phyloP scores from a whole-genome alignment of 2,329 filamentous ascomycete genomes.

The Fusarium sp. region DNA sequence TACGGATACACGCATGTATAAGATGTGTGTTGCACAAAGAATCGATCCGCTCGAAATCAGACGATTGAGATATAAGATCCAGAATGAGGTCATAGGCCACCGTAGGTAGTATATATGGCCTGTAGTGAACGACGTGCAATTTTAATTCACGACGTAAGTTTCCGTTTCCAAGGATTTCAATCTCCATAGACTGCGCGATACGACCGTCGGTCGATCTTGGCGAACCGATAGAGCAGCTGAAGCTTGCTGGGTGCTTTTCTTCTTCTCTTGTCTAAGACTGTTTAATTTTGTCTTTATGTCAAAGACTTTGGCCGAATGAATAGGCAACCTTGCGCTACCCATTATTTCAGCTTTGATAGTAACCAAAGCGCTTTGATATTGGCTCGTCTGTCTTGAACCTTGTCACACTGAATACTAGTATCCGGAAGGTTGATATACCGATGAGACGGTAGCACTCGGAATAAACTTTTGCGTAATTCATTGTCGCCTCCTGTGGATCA shows the following conservation, averaged over 20 bases:
- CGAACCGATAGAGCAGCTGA: background rate
- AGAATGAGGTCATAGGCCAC: slow-evolving; percentile 9
- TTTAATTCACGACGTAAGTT: background rate
- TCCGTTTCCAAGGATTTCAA: background rate
- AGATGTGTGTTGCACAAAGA: background rate
- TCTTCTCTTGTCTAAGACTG: background rate
- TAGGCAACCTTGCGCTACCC: background rate
- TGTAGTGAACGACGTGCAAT: slow-evolving; percentile 2
- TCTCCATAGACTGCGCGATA: background rate
- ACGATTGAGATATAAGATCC: background rate
- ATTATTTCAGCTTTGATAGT: slow-evolving; percentile 1
- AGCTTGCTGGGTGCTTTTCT: background rate
- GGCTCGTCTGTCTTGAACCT: background rate
- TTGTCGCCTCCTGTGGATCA: background rate
- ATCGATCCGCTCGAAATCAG: background rate
- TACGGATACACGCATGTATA: background rate
- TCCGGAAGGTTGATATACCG: slow-evolving; percentile 6
- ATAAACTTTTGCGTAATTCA: slow-evolving; percentile 10
- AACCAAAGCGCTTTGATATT: background rate
- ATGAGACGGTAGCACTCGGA: background rate
- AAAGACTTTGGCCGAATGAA: background rate
- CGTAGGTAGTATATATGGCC: background rate
- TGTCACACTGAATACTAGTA: slow-evolving; percentile 10
- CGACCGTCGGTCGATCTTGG: background rate
- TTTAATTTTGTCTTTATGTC: background rate